Conservation (phyloP, 331 rosid species). For the Saraca asoca region DNA sequence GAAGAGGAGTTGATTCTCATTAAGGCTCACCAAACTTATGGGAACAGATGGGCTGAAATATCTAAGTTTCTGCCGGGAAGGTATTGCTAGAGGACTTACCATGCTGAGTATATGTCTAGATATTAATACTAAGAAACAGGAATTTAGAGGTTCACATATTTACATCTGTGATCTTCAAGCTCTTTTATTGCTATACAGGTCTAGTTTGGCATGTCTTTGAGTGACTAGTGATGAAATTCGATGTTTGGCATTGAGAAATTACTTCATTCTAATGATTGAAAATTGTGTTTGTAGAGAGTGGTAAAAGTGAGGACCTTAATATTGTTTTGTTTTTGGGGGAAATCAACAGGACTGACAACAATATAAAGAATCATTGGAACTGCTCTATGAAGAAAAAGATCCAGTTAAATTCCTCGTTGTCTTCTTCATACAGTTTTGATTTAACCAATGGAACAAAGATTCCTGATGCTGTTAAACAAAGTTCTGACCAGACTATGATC, state of each 20-base stretch:
- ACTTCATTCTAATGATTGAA: neutral
- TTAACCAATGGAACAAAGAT: neutral
- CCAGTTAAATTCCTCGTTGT: neutral
- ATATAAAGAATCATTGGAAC: slow-evolving; percentile 53
- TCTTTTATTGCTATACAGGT: neutral
- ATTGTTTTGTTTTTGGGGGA: neutral
- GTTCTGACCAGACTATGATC: slow-evolving; percentile 2
- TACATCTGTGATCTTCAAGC: neutral
- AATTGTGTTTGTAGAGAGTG: neutral
- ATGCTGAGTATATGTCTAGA: neutral
- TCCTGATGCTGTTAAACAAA: slow-evolving; percentile 11
- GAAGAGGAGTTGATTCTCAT: slow-evolving; percentile 55
- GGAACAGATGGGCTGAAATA: slow-evolving; percentile 67
- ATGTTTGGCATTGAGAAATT: neutral
- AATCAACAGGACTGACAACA: slow-evolving; percentile 48
- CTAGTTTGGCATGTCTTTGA: neutral
- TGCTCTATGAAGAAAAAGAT: slow-evolving; percentile 41
- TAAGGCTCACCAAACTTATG: slow-evolving; percentile 44
- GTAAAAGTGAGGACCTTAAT: neutral
- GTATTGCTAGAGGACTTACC: slow-evolving; percentile 26
- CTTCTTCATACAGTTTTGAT: neutral
- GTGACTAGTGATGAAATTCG: neutral
- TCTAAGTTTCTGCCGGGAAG: slow-evolving; percentile 58
- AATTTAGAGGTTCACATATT: neutral
- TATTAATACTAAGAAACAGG: neutral